phyloP scores from a whole-genome alignment of 2,329 filamentous ascomycete genomes.

The Neurospora sp. region DNA sequence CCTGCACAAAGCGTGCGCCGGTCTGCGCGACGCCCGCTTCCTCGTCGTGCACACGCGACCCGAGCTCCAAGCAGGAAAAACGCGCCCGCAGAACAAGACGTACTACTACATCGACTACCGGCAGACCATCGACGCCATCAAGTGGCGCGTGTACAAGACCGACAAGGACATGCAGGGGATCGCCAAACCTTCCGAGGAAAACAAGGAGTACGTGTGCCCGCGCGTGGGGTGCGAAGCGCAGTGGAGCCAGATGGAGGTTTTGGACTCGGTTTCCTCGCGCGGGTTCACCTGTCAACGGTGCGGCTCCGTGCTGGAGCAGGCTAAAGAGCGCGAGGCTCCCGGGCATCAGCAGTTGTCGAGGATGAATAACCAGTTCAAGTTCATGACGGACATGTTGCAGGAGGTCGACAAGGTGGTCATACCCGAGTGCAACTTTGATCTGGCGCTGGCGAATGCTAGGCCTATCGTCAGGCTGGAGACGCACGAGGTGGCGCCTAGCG shows the following conservation, averaged over 20 bases:
- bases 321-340: constrained; percentile 56
- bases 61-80: constrained; percentile 71
- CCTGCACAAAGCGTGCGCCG: constrained; percentile 79
- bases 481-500: constrained; percentile 52
- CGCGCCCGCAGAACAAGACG: constrained; percentile 72
- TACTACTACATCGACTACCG: constrained; percentile 98
- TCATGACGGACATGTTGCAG: constrained; percentile 65
- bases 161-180: constrained; percentile 82
- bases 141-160: constrained; percentile 82
- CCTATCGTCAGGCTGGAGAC: constrained; percentile 57
- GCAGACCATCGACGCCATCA: constrained; percentile 89
- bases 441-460: constrained; percentile 51
- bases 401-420: constrained; percentile 67
- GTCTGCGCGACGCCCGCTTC: constrained; percentile 76
- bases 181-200: constrained; percentile 69
- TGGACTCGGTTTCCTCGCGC: constrained; percentile 59
- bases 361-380: constrained; percentile 70
- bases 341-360: constrained; percentile 64
- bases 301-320: constrained; percentile 50
- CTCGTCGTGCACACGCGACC: constrained; percentile 68
- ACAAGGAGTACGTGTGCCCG: constrained; percentile 83
- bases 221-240: constrained; percentile 60
- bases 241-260: constrained; percentile 82
- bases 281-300: constrained; percentile 84
- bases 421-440: constrained; percentile 64